Conservation (phyloP, 371 early-diverging fungal genomes). For the Sporodiniella umbellata region DNA sequence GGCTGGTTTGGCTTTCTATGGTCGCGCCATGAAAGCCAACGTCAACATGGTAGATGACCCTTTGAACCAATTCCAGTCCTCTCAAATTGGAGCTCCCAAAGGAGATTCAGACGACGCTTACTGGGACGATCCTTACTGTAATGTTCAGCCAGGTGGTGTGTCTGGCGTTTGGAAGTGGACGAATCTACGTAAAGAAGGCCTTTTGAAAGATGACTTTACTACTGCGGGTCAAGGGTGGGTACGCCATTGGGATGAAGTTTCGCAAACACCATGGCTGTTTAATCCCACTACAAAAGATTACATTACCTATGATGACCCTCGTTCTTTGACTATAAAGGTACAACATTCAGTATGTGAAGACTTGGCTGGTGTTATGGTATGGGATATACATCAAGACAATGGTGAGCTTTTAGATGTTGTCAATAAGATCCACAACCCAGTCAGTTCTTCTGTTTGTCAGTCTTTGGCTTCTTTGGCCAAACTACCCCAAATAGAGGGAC, state of each 20-base stretch:
- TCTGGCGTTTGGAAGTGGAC: constrained; percentile 64
- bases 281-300: constrained; percentile 48
- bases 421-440: constrained; percentile 26
- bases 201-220: constrained; percentile 35
- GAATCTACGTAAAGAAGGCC: constrained; percentile 53
- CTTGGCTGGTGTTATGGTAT: constrained; percentile 64
- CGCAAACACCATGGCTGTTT: constrained; percentile 72
- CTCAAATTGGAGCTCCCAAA: constrained; percentile 40
- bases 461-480: no score
- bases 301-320: constrained; percentile 66
- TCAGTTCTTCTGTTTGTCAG: not conserved
- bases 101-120: constrained; percentile 53
- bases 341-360: constrained; percentile 46
- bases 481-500: no score
- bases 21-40: constrained; percentile 55
- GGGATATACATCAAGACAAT: constrained; percentile 58
- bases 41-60: constrained; percentile 43
- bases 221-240: constrained; percentile 48
- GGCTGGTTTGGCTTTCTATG: constrained; percentile 68
- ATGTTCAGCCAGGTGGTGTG: constrained; percentile 27
- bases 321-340: constrained; percentile 57
- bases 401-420: constrained; percentile 47
- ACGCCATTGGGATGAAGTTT: constrained; percentile 57
- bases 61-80: constrained; percentile 31
- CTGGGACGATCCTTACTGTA: constrained; percentile 43